Conservation (phyloP, 805 yeast species). For the Soucietia sequanensis region DNA sequence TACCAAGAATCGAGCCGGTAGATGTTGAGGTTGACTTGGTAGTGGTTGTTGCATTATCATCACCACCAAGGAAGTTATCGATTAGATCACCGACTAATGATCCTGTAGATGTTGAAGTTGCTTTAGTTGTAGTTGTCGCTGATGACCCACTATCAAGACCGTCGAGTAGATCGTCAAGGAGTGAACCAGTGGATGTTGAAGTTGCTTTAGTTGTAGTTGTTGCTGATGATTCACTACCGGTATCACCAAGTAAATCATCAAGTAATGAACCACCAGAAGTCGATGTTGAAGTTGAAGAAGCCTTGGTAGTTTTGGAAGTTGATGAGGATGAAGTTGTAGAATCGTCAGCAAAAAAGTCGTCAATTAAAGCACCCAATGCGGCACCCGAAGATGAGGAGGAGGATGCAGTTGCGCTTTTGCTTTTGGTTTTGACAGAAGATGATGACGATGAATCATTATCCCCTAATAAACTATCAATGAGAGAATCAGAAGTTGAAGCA, state of each 20-base stretch:
- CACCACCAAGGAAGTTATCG: conserved; percentile 12
- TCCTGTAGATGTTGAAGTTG: conserved; percentile 4
- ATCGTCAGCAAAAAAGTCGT: too few relatives aligned
- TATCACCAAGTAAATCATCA: background rate
- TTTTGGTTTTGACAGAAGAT: too few relatives aligned
- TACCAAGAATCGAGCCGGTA: conserved; percentile 3
- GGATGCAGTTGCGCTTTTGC: too few relatives aligned
- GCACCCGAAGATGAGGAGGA: too few relatives aligned
- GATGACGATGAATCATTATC: too few relatives aligned
- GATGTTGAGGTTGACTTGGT: conserved; percentile 8
- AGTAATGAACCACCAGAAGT: conserved; percentile 5
- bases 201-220: too few relatives aligned
- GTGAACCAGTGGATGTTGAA: conserved; percentile 5
- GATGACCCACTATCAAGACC: background rate
- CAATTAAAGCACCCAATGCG: too few relatives aligned
- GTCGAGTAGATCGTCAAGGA: conserved; percentile 6
- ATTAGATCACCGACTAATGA: conserved; percentile 9
- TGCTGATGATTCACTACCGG: background rate
- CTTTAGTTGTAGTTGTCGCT: background rate
- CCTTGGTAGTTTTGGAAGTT: background rate
- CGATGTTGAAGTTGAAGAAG: too few relatives aligned
- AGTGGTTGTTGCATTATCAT: conserved; percentile 8
- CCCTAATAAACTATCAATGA: background rate
- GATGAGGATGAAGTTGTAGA: too few relatives aligned
- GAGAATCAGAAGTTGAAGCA: conserved; percentile 4